These are phyloP conservation scores for Suillus decipiens DNA, from an alignment of 768 basidiomycete genomes.

Conservation along the genomic window DNA sequence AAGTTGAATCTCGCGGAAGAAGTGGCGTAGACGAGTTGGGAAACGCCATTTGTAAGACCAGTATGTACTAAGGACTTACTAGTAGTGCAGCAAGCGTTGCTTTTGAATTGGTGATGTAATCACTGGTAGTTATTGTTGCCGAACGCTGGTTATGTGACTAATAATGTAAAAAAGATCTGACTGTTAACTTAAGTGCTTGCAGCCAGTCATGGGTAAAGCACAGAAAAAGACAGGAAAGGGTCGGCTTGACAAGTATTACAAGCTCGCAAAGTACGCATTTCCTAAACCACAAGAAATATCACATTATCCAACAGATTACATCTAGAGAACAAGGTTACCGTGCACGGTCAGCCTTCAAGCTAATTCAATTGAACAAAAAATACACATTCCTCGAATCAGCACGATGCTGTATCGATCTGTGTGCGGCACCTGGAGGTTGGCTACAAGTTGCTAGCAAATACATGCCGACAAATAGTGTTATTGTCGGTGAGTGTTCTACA, in stretches of 20 bases:
- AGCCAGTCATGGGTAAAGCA: constrained; percentile 60
- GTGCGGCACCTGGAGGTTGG: constrained; percentile 99
- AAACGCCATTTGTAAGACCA: constrained; percentile 17
- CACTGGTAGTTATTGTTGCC: background rate
- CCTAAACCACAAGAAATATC: constrained; percentile 7
- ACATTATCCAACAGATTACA: constrained; percentile 14
- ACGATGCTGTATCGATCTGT: constrained; percentile 94
- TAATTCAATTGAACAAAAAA: constrained; percentile 98
- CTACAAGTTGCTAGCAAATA: constrained; percentile 97
- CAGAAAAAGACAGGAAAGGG: constrained; percentile 97
- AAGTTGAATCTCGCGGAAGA: constrained; percentile 18
- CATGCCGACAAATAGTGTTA: constrained; percentile 91
- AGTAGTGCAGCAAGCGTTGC: too few species aligned
- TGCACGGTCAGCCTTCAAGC: constrained; percentile 98
- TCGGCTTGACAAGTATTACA: constrained; percentile 96
- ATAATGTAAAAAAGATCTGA: background rate
- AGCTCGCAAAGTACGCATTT: constrained; percentile 75
- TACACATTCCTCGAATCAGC: constrained; percentile 88
- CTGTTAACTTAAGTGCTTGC: background rate
- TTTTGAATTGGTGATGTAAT: background rate
- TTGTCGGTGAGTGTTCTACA: constrained; percentile 65
- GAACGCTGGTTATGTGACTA: background rate
- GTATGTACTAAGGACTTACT: background rate
- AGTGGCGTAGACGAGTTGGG: constrained; percentile 32
- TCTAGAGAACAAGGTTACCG: constrained; percentile 97